Evolutionary conservation across 768 basidiomycete genomes (phyloP).

Genomic region (Hysterangium stoloniferum): DNA sequence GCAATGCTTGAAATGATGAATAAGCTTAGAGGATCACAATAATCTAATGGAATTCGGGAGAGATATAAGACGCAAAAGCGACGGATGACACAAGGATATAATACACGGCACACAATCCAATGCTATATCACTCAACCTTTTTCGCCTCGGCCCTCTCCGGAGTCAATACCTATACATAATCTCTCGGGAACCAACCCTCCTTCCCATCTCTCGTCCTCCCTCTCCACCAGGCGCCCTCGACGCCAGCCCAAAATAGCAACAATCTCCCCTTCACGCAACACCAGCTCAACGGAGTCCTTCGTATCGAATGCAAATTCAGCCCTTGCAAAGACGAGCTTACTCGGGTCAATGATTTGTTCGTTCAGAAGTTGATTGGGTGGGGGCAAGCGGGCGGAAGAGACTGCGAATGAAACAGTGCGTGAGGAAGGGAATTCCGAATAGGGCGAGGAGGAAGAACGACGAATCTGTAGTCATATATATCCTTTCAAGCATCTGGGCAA

Average conservation of each 20-base stretch:
- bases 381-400: constrained; percentile 50
- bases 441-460: constrained; percentile 89
- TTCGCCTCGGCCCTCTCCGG: no score
- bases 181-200: constrained; percentile 92
- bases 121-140: no score
- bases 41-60: no score
- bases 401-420: constrained; percentile 86
- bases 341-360: constrained; percentile 71
- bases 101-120: no score
- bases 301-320: constrained; percentile 74
- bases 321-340: constrained; percentile 74
- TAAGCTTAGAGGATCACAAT: no score
- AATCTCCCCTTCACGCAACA: constrained; percentile 82
- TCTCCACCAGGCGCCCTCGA: constrained; percentile 83
- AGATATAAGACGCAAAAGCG: no score
- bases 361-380: constrained; percentile 30
- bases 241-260: constrained; percentile 81
- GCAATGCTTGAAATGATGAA: no score
- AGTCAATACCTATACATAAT: constrained; percentile 77
- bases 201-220: constrained; percentile 87
- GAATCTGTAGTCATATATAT: constrained; percentile 98
- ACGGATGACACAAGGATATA: no score
- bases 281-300: constrained; percentile 68
- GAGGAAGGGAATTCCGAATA: constrained; percentile 89
- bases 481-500: constrained; percentile 95